These are phyloP conservation scores for Cryptosporidium meleagridis DNA, from an alignment of 169 alveolate species.

Conservation along the genomic window DNA sequence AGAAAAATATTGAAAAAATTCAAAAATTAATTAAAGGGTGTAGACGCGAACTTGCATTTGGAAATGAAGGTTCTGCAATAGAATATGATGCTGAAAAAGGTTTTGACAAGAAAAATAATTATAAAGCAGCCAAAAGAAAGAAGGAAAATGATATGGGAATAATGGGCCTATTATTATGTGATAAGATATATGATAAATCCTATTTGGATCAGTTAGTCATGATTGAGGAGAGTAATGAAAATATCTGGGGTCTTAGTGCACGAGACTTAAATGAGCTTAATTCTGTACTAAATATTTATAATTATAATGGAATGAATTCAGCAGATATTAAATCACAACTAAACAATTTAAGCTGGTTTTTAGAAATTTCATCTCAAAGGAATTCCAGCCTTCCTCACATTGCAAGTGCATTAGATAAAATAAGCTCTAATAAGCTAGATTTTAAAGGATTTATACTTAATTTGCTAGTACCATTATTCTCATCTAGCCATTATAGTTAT, in stretches of 20 bases:
- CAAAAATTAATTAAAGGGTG: conserved; percentile 29
- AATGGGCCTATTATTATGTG: conserved; percentile 41
- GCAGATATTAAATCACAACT: conserved; percentile 24
- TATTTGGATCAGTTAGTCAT: conserved; percentile 27
- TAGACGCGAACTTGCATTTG: conserved; percentile 1
- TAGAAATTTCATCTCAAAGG: conserved; percentile 29
- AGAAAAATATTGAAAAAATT: conserved; percentile 51
- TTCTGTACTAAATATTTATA: conserved; percentile 1
- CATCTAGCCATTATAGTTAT: conserved; percentile 64
- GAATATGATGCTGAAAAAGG: background rate
- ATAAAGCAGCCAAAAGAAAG: conserved; percentile 5
- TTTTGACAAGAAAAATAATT: background rate
- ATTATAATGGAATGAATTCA: conserved; percentile 2
- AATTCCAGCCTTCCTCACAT: conserved; percentile 52
- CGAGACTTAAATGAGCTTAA: conserved; percentile 53
- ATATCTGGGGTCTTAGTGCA: conserved; percentile 66
- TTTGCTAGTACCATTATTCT: conserved; percentile 43
- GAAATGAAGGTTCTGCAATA: background rate
- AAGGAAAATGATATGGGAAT: conserved; percentile 43
- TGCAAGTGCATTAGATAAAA: conserved; percentile 17
- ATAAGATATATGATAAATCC: conserved; percentile 13
- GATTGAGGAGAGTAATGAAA: conserved; percentile 69
- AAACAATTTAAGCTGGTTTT: conserved; percentile 49
- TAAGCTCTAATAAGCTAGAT: background rate
- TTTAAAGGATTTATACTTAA: conserved; percentile 28